Percentiles rank a stretch among this genome's conserved stretches.
phyloP scores from a whole-genome alignment of 257 asterid genomes.

The Solanum pennellii region DNA sequence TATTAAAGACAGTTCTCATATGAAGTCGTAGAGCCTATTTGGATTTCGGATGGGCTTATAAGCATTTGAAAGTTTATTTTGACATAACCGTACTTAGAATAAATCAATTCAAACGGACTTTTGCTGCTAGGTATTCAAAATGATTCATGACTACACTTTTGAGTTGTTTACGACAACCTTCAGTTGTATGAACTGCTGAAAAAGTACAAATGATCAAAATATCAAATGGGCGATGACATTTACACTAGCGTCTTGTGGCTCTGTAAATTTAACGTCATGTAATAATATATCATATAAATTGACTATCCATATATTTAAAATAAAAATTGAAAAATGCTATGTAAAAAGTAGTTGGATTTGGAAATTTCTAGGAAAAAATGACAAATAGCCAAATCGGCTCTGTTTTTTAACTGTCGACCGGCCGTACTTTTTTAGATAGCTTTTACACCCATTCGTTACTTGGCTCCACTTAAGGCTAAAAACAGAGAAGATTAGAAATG shows the following conservation, averaged over 20 bases:
- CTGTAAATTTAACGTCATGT: background rate
- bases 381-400: background rate
- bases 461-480: background rate
- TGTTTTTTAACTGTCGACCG: background rate
- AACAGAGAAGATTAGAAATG: background rate
- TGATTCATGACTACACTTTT: background rate
- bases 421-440: background rate
- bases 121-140: background rate
- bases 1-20: background rate
- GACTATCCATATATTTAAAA: background rate
- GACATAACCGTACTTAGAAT: fast-evolving
- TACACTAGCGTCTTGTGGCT: background rate
- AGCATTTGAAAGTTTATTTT: too few relatives aligned
- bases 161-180: too few relatives aligned
- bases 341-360: background rate
- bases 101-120: background rate
- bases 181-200: background rate
- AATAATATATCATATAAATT: background rate
- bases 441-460: background rate
- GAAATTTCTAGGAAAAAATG: background rate
- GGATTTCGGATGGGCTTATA: background rate
- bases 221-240: background rate
- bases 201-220: background rate
- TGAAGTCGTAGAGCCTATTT: background rate
- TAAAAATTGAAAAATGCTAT: background rate